phyloP scores from a whole-genome alignment of 139 green algal genomes.

The Gonium pectorale region DNA sequence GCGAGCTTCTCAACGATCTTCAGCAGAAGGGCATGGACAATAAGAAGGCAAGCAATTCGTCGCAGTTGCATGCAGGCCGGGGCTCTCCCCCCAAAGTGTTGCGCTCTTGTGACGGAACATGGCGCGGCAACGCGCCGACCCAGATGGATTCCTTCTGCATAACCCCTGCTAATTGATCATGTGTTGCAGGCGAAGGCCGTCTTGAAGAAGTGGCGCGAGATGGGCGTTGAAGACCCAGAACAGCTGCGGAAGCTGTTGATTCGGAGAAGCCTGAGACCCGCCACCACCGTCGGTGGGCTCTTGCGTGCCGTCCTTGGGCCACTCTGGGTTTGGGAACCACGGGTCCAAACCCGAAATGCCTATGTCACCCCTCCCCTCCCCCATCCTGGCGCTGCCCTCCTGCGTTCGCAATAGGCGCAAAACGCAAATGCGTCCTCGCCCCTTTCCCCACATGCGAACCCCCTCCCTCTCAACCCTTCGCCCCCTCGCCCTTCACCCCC shows the following conservation, averaged over 20 bases:
- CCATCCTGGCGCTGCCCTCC: neutral
- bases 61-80: no score
- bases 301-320: neutral
- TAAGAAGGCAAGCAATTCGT: conserved; percentile 16
- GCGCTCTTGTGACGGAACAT: neutral
- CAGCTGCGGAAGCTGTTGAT: conserved; percentile 61
- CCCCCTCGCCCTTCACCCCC: neutral
- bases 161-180: neutral
- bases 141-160: neutral
- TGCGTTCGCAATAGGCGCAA: no score
- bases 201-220: conserved; percentile 40
- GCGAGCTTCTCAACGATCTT: neutral
- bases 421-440: no score
- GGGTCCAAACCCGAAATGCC: no score
- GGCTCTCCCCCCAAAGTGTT: neutral
- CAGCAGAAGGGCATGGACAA: conserved; percentile 25
- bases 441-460: no score
- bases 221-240: conserved; percentile 48
- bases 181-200: conserved; percentile 4
- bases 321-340: no score
- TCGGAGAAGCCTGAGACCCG: conserved; percentile 44
- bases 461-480: neutral
- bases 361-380: neutral
- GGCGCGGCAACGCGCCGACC: neutral
- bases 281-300: conserved; percentile 6